phyloP scores from a whole-genome alignment of 768 basidiomycete species.

The Boletus fagicola region DNA sequence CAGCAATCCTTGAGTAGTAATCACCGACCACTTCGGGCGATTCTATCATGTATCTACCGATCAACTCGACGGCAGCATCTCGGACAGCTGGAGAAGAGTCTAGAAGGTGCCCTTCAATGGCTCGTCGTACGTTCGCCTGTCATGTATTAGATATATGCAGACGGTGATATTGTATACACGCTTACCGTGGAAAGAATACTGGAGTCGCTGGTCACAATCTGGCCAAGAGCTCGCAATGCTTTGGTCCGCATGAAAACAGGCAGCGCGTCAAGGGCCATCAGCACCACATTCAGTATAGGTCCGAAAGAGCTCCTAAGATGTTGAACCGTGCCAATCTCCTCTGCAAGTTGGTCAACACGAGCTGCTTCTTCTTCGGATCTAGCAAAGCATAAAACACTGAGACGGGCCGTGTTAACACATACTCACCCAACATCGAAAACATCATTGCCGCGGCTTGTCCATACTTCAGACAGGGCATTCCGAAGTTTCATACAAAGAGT shows the following conservation, averaged over 20 bases:
- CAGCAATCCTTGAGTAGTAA: slow-evolving; percentile 86
- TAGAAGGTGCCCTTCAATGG: slow-evolving; percentile 86
- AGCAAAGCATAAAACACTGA: slow-evolving; percentile 8
- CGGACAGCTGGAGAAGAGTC: slow-evolving; percentile 94
- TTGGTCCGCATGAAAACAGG: slow-evolving; percentile 94
- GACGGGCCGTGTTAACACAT: neutral
- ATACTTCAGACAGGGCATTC: slow-evolving; percentile 63
- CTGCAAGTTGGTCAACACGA: slow-evolving; percentile 66
- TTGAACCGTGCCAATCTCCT: slow-evolving; percentile 76
- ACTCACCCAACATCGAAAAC: slow-evolving; percentile 82
- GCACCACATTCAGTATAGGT: slow-evolving; percentile 75
- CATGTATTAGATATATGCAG: slow-evolving; percentile 3
- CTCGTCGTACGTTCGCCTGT: slow-evolving; percentile 74
- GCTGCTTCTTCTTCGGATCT: slow-evolving; percentile 71
- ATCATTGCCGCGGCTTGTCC: slow-evolving; percentile 66
- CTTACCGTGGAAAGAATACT: slow-evolving; percentile 73
- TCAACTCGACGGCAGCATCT: slow-evolving; percentile 94
- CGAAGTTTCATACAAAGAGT: slow-evolving; percentile 59
- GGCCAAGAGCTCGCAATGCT: slow-evolving; percentile 83
- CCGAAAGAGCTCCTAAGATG: slow-evolving; percentile 78
- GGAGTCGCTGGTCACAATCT: slow-evolving; percentile 88
- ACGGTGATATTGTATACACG: slow-evolving; percentile 5
- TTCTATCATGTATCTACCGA: slow-evolving; percentile 96
- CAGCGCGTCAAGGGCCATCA: slow-evolving; percentile 78
- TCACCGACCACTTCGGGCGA: slow-evolving; percentile 84